These are phyloP conservation scores for Oryza brachyantha DNA, from an alignment of 176 grass and related monocot species.

Conservation along the genomic window DNA sequence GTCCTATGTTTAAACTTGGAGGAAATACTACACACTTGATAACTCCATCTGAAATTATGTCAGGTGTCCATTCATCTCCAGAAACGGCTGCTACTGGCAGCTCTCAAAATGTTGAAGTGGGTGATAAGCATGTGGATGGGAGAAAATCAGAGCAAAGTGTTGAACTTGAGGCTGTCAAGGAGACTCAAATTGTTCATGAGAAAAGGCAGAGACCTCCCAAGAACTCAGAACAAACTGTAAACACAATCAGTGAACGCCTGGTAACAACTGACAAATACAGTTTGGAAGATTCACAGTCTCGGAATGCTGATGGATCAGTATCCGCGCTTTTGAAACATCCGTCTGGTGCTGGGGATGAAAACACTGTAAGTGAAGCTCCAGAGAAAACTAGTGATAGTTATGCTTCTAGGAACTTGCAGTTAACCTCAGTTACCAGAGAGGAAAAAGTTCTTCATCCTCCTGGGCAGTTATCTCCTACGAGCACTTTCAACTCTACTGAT, in stretches of 20 bases:
- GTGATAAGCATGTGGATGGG: conserved; percentile 39
- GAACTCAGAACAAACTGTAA: conserved; percentile 34
- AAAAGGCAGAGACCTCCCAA: conserved; percentile 40
- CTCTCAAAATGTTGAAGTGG: conserved; percentile 31
- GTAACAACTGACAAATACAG: conserved; percentile 46
- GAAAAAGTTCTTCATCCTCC: conserved; percentile 51
- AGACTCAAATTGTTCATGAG: conserved; percentile 42
- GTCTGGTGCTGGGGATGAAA: conserved; percentile 33
- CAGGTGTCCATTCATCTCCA: conserved; percentile 53
- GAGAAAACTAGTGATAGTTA: conserved; percentile 34
- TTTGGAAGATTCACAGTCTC: conserved; percentile 39
- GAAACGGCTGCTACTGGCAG: conserved; percentile 31
- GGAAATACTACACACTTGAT: conserved; percentile 56
- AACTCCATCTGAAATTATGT: conserved; percentile 81
- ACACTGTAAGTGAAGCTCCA: conserved; percentile 38
- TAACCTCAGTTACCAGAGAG: conserved; percentile 43
- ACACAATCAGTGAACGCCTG: conserved; percentile 34
- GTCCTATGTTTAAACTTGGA: conserved; percentile 45
- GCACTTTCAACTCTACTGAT: conserved; percentile 43
- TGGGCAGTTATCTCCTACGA: conserved; percentile 39
- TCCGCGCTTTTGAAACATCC: conserved; percentile 21
- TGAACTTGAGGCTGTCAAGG: conserved; percentile 49
- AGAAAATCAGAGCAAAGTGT: conserved; percentile 35
- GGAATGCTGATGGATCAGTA: conserved; percentile 30
- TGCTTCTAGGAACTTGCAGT: conserved; percentile 31